A percentile compares a stretch with the other conserved stretches of the same genome.
phyloP scores from a whole-genome alignment of 2,329 filamentous ascomycete species.

The Colletotrichum agaves region DNA sequence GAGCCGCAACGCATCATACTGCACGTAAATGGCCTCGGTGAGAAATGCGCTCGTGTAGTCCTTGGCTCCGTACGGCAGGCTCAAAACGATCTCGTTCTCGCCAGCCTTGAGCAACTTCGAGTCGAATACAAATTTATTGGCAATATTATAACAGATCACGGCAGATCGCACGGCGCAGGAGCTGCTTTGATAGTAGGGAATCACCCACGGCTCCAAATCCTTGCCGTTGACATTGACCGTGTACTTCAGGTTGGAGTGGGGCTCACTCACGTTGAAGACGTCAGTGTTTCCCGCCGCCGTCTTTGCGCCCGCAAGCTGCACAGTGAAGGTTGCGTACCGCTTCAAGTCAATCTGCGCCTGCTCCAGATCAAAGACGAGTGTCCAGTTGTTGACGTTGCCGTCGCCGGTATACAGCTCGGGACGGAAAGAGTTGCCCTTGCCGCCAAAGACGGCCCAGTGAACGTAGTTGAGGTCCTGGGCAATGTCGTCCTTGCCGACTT shows the following conservation, averaged over 20 bases:
- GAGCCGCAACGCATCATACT: slow-evolving; percentile 70
- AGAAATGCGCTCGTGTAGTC: slow-evolving; percentile 66
- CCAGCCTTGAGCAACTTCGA: slow-evolving; percentile 56
- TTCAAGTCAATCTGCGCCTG: slow-evolving; percentile 53
- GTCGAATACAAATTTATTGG: slow-evolving; percentile 66
- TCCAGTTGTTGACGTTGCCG: slow-evolving; percentile 65
- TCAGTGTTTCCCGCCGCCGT: slow-evolving; percentile 70
- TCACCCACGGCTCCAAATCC: slow-evolving; percentile 60
- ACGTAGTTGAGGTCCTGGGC: slow-evolving; percentile 66
- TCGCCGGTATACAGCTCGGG: slow-evolving; percentile 52
- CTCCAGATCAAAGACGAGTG: slow-evolving; percentile 57
- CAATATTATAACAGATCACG: slow-evolving; percentile 68
- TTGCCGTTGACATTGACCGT: slow-evolving; percentile 48
- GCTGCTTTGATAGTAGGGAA: slow-evolving; percentile 66
- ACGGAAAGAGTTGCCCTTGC: slow-evolving; percentile 57
- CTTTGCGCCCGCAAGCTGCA: slow-evolving; percentile 72
- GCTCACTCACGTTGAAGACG: slow-evolving; percentile 61
- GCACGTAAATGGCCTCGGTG: slow-evolving; percentile 64
- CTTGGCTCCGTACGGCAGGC: slow-evolving; percentile 66
- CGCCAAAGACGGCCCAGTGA: slow-evolving; percentile 70
- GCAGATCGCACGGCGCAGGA: slow-evolving; percentile 69
- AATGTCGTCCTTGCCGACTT: slow-evolving; percentile 60
- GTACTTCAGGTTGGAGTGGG: slow-evolving; percentile 61
- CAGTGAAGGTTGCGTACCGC: slow-evolving; percentile 65
- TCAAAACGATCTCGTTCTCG: slow-evolving; percentile 63